Base-by-base conservation (phyloP, 2,329 filamentous ascomycete species). In the Ophiostoma sp. region DNA sequence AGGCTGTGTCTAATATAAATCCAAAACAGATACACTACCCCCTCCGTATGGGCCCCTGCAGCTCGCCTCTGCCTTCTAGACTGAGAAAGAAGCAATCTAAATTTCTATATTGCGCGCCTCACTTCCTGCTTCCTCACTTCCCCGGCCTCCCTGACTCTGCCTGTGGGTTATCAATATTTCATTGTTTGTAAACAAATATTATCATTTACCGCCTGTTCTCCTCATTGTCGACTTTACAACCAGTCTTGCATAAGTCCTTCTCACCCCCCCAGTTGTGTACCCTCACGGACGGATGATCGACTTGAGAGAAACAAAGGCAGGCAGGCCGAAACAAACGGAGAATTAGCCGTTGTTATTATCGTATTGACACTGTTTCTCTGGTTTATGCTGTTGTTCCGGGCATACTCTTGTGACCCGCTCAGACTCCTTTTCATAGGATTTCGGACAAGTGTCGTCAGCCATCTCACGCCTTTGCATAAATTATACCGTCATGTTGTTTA, bases 1-100 rank as follows among this genome's bases (percentile, higher is more conserved):
- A 63, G 12, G 12, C 2, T 12, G 14, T 62, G n/a, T 41, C 12
- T 18, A 60, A 41, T 38, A 40, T 49, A 64, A 40, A 47, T 52
- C 40, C 16, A 44, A 44, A 64, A 58, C 18, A 38, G 52, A 18
- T 36, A 41, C 67, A 16, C 27, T 11, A 18, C 45, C 47, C 52
- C 18, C 52, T 58, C 52, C 52, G 27, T 38, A 60, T n/a, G 41
- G 36, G 36, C 62, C 65, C 64, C 67, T 70, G 68, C 67, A 49
- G 66, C 64, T 71, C 67, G 70, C 68, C 69, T 71, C 40, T 69
- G 63, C 18, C 62, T 71, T 66, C 68, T 69, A 47, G 16, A 66
- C 60, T 58, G 58, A 67, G 68, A 55, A 71, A 70, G 62, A 11
- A 38, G 27, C 42, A 65, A 16, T 27, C 16, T 64, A 60, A 27